Percentiles rank a stretch among this genome's conserved stretches.
Evolutionary conservation across 108 stramenopile species (phyloP).

Genomic region (Discostella stelligeroides): DNA sequence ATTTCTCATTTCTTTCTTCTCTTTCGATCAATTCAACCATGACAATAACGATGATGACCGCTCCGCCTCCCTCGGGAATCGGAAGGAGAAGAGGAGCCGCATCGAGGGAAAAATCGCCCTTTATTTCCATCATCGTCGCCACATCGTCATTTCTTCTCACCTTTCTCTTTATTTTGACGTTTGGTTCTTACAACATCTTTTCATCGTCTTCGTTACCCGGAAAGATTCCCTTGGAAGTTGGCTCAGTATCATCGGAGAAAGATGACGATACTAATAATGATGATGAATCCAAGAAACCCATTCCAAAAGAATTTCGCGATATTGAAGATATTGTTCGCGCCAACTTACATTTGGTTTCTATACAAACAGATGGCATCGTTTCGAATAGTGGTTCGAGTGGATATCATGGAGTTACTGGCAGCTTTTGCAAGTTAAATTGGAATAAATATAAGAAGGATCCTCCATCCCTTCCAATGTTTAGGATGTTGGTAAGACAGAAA

Average conservation of each 20-base stretch:
- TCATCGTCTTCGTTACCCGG: not conserved
- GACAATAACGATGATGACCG: too few species aligned
- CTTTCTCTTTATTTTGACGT: not conserved
- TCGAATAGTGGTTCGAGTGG: not conserved
- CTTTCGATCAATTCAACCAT: too few species aligned
- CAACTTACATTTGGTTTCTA: constrained; percentile 5
- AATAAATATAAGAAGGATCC: constrained; percentile 16
- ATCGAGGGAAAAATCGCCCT: not conserved
- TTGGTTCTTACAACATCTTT: not conserved
- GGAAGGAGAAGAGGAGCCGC: constrained; percentile 10
- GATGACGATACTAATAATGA: not conserved
- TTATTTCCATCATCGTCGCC: constrained; percentile 8
- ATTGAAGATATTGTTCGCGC: not conserved
- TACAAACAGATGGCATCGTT: not conserved
- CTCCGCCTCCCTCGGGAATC: constrained; percentile 5
- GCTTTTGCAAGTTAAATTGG: constrained; percentile 13
- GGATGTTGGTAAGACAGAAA: constrained; percentile 2
- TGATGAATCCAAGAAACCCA: not conserved
- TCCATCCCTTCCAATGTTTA: constrained; percentile 9
- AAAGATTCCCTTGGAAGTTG: too few species aligned
- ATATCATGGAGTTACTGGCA: not conserved
- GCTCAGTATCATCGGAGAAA: not conserved
- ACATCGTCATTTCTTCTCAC: not conserved
- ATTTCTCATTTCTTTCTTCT: too few species aligned
- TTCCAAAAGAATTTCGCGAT: not conserved